Evolutionary conservation across 805 yeast species (phyloP).

Genomic region (Saccharomycopsis amapae): DNA sequence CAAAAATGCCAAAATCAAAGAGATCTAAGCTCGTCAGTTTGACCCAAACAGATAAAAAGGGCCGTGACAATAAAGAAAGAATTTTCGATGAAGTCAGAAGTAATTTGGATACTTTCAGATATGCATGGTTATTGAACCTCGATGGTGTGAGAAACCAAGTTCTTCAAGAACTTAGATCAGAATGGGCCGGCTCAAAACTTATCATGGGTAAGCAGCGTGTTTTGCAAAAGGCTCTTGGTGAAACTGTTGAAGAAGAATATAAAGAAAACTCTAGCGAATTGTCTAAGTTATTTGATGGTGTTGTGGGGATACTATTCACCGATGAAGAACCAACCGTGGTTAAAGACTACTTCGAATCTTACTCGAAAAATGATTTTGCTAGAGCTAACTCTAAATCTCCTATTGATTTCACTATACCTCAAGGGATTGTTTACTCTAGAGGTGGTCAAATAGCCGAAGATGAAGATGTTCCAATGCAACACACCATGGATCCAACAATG

Average conservation of each 20-base stretch:
- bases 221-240: constrained; percentile 87
- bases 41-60: constrained; percentile 95
- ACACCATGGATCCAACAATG: constrained; percentile 87
- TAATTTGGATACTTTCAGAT: constrained; percentile 68
- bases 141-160: constrained; percentile 96
- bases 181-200: constrained; percentile 87
- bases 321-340: constrained; percentile 86
- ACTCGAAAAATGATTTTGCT: constrained; percentile 73
- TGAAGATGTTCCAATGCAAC: constrained; percentile 95
- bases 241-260: constrained; percentile 82
- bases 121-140: constrained; percentile 77
- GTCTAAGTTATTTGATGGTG: constrained; percentile 59
- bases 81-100: constrained; percentile 86
- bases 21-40: constrained; percentile 94
- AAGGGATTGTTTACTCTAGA: constrained; percentile 85
- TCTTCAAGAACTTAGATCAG: constrained; percentile 83
- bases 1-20: constrained; percentile 87
- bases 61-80: constrained; percentile 84
- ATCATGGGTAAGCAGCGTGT: constrained; percentile 91
- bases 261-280: constrained; percentile 73
- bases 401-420: constrained; percentile 77
- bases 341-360: constrained; percentile 75
- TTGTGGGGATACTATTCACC: constrained; percentile 83
- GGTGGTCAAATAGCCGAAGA: constrained; percentile 88
- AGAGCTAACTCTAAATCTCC: constrained; percentile 86